phyloP scores from a whole-genome alignment of 1,139 yeast genomes.

The Kodamaea anthophila region DNA sequence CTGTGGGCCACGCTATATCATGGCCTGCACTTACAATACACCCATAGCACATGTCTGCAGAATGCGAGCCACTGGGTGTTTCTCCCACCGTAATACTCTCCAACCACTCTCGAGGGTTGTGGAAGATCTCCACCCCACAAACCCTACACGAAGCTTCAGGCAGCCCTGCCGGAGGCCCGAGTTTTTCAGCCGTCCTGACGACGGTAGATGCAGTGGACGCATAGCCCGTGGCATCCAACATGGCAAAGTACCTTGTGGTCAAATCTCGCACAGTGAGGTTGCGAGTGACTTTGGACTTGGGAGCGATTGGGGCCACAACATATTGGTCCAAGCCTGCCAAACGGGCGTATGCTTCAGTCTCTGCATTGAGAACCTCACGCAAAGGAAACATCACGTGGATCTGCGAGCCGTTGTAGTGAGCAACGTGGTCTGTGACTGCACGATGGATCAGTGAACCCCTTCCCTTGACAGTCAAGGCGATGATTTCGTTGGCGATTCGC shows the following conservation, averaged over 20 bases:
- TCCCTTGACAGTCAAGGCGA: conserved; percentile 84
- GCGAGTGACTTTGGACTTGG: conserved; percentile 41
- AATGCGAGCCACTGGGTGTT: conserved; percentile 15
- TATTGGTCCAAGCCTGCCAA: conserved; percentile 26
- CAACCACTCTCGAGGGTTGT: conserved; percentile 65
- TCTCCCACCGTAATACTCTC: conserved; percentile 64
- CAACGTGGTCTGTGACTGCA: conserved; percentile 41
- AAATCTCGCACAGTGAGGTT: conserved; percentile 78
- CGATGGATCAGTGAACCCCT: conserved; percentile 66
- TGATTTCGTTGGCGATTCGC: conserved; percentile 68
- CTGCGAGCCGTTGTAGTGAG: conserved; percentile 20
- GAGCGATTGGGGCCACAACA: conserved; percentile 17
- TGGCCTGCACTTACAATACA: conserved; percentile 52
- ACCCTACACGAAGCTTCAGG: conserved; percentile 36
- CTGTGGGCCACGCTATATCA: conserved; percentile 58
- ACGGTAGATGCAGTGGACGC: conserved; percentile 93
- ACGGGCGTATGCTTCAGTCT: conserved; percentile 49
- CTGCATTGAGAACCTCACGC: conserved; percentile 65
- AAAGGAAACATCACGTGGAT: conserved; percentile 59
- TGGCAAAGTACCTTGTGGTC: conserved; percentile 64
- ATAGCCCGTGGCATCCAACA: conserved; percentile 68
- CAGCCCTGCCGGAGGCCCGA: conserved; percentile 47
- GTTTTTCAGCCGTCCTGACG: conserved; percentile 79
- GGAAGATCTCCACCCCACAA: conserved; percentile 47
- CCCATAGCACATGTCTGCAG: conserved; percentile 60